Evolutionary conservation across 2,329 filamentous ascomycete species (phyloP), one percentile per base, ranked within the genome.

Genomic region (Leptographium lundbergii): DNA sequence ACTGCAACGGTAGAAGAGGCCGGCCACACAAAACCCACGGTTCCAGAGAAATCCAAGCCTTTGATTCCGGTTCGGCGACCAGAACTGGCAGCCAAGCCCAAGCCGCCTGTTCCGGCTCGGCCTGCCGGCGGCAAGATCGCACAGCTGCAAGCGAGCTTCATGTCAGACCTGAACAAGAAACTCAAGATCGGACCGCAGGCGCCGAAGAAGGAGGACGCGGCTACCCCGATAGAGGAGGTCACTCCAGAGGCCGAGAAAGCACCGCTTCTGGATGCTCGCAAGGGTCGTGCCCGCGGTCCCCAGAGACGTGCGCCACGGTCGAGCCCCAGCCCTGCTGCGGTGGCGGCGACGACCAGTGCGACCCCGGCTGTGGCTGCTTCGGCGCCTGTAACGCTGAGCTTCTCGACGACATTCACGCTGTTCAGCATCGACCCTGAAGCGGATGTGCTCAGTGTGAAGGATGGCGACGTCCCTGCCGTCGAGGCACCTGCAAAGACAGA

Each of bases 111-210:
- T 2, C 91, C 94, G 13, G 81, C 85, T 17, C 84, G 90, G 53
- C 89, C 91, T 2, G 79, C 80, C 51, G 89, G 89, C 11, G 82
- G 84, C 66, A 97, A 97, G 75, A 95, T 99, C 69, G 90, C 91
- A 19, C 88, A 89, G 27, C 76, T 99, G 36, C 91, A 95, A 72
- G 89, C 89, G 45, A 90, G 89, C 3, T 97, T 99, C 71, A 84
- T 99, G 80, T 91, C 85, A 52, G 92, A 97, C 68, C 76, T 99
- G 50, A 96, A 97, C 72, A 91, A 90, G 66, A 87, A 91, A 55
- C 77, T 99, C 32, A 86, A 90, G 68, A 74, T 95, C 42, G 94
- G 94, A 1, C 92, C 91, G n/a, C 85, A 89, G 65, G 82, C 79
- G 11, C 81, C 85, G 1, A 87, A 88, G 75, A 86, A 88, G 67